A percentile compares a stretch with the other conserved stretches of the same genome.
Conservation (phyloP, 1,284 basidiomycete species). For the Peniophora sp. region DNA sequence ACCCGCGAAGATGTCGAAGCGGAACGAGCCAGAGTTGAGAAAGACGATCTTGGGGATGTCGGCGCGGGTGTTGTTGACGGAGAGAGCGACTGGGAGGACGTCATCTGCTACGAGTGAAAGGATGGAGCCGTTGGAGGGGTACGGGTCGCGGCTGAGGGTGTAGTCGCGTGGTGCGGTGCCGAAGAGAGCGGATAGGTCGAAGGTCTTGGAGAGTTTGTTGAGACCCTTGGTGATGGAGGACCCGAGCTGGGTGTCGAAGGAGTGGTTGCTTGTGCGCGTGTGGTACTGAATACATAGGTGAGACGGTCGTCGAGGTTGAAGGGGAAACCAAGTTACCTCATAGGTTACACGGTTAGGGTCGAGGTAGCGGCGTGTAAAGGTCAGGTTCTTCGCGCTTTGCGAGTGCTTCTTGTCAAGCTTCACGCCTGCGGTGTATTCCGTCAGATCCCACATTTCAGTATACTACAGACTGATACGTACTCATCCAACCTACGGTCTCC, state of each 20-base stretch:
- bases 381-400: constrained; percentile 38
- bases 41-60: constrained; percentile 62
- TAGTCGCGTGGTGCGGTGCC: constrained; percentile 73
- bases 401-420: constrained; percentile 34
- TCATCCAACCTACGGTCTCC: constrained; percentile 74
- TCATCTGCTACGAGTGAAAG: constrained; percentile 55
- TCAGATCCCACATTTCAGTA: background rate
- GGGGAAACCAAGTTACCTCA: constrained; percentile 32
- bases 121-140: constrained; percentile 57
- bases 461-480: constrained; percentile 21
- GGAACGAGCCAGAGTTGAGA: constrained; percentile 65
- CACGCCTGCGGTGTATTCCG: constrained; percentile 29
- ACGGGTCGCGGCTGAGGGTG: constrained; percentile 52
- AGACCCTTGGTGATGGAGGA: constrained; percentile 47
- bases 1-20: constrained; percentile 67
- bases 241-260: constrained; percentile 54
- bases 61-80: constrained; percentile 53
- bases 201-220: constrained; percentile 39
- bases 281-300: constrained; percentile 43
- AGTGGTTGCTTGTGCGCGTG: constrained; percentile 29
- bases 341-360: constrained; percentile 71
- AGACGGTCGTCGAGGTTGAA: background rate
- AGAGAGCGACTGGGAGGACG: constrained; percentile 48
- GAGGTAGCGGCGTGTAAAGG: constrained; percentile 63
- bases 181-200: constrained; percentile 46